These are phyloP conservation scores for Pseudomonodictys pantanalensis DNA, from an alignment of 495 filamentous ascomycete species.

Conservation along the genomic window DNA sequence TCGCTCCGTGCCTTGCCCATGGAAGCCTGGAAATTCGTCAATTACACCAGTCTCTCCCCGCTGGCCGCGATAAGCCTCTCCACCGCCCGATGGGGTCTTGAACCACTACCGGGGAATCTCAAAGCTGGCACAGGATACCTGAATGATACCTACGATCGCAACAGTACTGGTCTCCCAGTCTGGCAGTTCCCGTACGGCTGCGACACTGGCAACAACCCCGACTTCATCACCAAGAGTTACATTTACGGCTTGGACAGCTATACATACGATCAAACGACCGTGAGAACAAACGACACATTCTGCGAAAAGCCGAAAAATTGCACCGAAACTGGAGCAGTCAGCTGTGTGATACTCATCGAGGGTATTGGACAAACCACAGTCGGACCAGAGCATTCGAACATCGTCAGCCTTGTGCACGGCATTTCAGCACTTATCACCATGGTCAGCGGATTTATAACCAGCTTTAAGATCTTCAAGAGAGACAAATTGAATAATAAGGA, in stretches of 20 bases:
- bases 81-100: constrained; percentile 2
- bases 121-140: background rate
- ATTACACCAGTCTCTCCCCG: background rate
- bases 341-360: background rate
- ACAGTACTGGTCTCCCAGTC: background rate
- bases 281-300: background rate
- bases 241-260: background rate
- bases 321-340: background rate
- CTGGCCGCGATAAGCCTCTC: background rate
- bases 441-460: background rate
- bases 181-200: background rate
- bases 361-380: background rate
- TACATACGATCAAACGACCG: background rate
- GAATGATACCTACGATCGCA: background rate
- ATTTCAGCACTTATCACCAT: background rate
- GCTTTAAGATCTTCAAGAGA: background rate
- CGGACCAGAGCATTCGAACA: background rate
- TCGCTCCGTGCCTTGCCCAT: too few species aligned
- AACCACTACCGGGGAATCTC: constrained; percentile 1
- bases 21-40: constrained; percentile 8
- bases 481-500: background rate
- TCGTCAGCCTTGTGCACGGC: background rate
- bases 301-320: background rate
- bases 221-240: background rate
- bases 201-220: background rate